Percentiles rank a stretch among this genome's conserved stretches.
phyloP scores from a whole-genome alignment of 768 basidiomycete species.

The Pulveroboletus sp. region DNA sequence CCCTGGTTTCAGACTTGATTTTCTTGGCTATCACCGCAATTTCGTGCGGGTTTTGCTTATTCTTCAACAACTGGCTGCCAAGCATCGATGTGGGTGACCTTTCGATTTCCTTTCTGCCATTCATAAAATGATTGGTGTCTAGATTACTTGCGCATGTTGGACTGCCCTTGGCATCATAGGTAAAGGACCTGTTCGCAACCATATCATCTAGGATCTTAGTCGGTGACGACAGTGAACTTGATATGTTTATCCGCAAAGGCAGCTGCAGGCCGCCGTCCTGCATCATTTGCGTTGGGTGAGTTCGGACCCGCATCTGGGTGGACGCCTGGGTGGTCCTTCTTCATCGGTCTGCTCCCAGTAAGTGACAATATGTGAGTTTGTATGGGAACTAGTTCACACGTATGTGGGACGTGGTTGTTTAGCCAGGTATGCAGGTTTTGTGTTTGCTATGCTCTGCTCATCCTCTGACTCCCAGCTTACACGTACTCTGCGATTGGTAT shows the following conservation, averaged over 20 bases:
- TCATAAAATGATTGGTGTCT: slow-evolving; percentile 6
- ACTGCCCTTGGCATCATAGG: slow-evolving; percentile 55
- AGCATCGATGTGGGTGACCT: slow-evolving; percentile 42
- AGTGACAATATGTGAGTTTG: slow-evolving; percentile 8
- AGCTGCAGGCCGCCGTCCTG: slow-evolving; percentile 49
- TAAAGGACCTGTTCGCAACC: slow-evolving; percentile 14
- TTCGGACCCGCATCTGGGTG: slow-evolving; percentile 68
- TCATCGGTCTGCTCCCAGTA: slow-evolving; percentile 60
- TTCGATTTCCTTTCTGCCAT: background rate
- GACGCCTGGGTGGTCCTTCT: slow-evolving; percentile 66
- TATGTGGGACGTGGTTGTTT: background rate
- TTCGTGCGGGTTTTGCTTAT: slow-evolving; percentile 49
- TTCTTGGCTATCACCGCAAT: slow-evolving; percentile 51
- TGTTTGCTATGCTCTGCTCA: background rate
- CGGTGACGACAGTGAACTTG: slow-evolving; percentile 44
- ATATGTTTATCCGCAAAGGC: slow-evolving; percentile 56
- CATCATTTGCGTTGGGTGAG: slow-evolving; percentile 51
- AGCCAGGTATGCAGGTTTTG: slow-evolving; percentile 26
- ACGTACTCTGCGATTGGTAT: slow-evolving; percentile 59
- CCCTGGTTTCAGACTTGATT: slow-evolving; percentile 41
- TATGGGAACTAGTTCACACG: background rate
- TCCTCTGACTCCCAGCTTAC: slow-evolving; percentile 39
- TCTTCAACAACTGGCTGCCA: slow-evolving; percentile 50
- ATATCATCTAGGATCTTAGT: slow-evolving; percentile 4
- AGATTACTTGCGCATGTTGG: slow-evolving; percentile 62